Evolutionary conservation across 352 stramenopile genomes (phyloP), one percentile per base, ranked within the genome.

Genomic region (Globisporangium solare): DNA sequence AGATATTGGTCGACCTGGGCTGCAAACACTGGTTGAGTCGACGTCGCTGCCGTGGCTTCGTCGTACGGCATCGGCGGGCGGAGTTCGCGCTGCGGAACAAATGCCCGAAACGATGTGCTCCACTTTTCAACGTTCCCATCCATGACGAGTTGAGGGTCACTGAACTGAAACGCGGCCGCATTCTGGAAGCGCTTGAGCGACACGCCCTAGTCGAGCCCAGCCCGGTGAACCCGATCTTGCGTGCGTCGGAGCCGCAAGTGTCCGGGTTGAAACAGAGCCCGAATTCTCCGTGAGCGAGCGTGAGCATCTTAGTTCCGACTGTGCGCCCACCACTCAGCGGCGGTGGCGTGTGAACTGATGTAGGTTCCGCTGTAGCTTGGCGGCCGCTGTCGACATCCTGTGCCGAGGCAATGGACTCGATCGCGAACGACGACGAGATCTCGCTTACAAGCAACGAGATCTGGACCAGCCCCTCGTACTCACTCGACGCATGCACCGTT

Each of bases 1-100:
- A 66, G 37, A 21, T 66, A 69, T 32, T 69, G 62, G 20, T 65
- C 62, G 24, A 69, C 52, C 12, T 46, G n/a, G 6, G 61, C 62
- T 8, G 21, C 21, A 32, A 70, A 66, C 22, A 45, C 35, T 1
- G 58, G 50, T 18, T 54, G 18, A 15, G 52, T 8, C 14, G 45
- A 39, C 11, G 47, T 14, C 6, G 21, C 20, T 4, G 51, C 50
- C 2, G 58, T 27, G 2, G 12, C 39, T 4, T 27, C 13, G 5
- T 58, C 45, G 27, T 59, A 68, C 2, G 62, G 62, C 1, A 65
- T 58, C 17, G 63, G 63, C 12, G 63, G 58, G 14, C 39, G 52
- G 2, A 60, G 3, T 11, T 53, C 47, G 39, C 48, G 62, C 15
- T 66, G 57, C 7, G 63, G 63, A 0, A 70, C 53, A 17, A 66